Conservation (phyloP, 2,329 filamentous ascomycete species). For the Macrophomina tecta region DNA sequence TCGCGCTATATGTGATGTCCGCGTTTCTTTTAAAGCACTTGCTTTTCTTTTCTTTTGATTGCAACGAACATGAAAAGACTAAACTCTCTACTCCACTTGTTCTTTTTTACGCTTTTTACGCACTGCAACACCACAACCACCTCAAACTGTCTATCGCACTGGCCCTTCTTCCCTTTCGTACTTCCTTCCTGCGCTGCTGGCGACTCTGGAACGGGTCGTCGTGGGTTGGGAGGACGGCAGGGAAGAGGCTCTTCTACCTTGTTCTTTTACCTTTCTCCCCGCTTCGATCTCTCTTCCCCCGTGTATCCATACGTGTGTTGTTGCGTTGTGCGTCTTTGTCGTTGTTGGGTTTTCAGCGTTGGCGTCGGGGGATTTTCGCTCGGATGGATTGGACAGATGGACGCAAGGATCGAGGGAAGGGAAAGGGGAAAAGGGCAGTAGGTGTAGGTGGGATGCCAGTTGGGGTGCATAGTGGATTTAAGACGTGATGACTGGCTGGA, state of each 20-base stretch:
- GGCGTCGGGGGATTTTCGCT: slow-evolving; percentile 1
- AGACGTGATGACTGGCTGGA: slow-evolving; percentile 13
- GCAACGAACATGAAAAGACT: slow-evolving; percentile 20
- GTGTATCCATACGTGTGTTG: slow-evolving; percentile 21
- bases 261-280: neutral
- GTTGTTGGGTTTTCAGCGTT: slow-evolving; percentile 13
- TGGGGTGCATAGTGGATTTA: neutral
- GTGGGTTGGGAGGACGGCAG: neutral
- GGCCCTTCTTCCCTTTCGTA: neutral
- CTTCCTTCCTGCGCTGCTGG: neutral
- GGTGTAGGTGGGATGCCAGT: neutral
- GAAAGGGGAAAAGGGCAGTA: neutral
- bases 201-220: slow-evolving; percentile 4
- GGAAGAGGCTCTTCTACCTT: neutral
- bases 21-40: neutral
- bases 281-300: slow-evolving; percentile 1
- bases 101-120: neutral
- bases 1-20: slow-evolving; percentile 4
- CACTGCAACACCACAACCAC: slow-evolving; percentile 6
- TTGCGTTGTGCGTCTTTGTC: neutral
- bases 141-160: neutral
- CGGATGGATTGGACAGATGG: neutral
- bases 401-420: neutral
- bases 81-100: slow-evolving; percentile 18
- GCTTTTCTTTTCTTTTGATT: slow-evolving; percentile 3